Base-by-base conservation (phyloP, 768 basidiomycete genomes). In the Melanogaster broomeanus region DNA sequence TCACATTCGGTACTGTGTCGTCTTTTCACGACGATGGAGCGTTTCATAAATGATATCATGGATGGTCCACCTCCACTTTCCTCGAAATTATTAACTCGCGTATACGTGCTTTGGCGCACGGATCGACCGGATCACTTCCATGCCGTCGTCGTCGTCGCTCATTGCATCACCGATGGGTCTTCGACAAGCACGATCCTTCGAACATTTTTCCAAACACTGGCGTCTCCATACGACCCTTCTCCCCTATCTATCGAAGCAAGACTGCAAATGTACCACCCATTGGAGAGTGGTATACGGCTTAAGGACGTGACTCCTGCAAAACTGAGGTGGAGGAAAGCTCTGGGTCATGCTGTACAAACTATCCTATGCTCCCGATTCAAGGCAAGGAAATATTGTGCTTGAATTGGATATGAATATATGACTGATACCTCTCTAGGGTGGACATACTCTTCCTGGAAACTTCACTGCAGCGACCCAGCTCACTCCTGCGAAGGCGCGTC, bases 161-260 rank as follows among this genome's bases (percentile, higher is more conserved):
- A 84, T 58, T 63, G 66, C 52, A 78, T 83, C 51, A 73, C 77
- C 3, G 81, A 84, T 63, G 79, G 76, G 18, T 75, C 76, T 47
- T 67, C 76, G 15, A 77, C 76, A 48, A 59, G 65, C 12, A 74
- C 74, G 1, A 53, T 81, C 25, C 47, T 77, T 37, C 73, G 73
- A 45, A 66, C 69, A 3, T 78, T 83, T 52, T 64, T 82, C 25
- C 68, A 79, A 33, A 60, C 69, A 3, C 62, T 83, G 40, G 44
- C 44, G 3, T 60, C 53, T 18, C 43, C 41, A 12, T 46, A 45
- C 31, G 53, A 58, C 19, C 41, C 54, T 18, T 34, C 40, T 24
- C 15, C 50, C 24, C 37, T 65, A 42, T 55, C 67, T 28, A 33
- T 79, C 34, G 54, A 66, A 40, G 58, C 72, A 27, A 68, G 75